Conservation (phyloP, 176 grass and related monocot species). For the Ananas comosus region DNA sequence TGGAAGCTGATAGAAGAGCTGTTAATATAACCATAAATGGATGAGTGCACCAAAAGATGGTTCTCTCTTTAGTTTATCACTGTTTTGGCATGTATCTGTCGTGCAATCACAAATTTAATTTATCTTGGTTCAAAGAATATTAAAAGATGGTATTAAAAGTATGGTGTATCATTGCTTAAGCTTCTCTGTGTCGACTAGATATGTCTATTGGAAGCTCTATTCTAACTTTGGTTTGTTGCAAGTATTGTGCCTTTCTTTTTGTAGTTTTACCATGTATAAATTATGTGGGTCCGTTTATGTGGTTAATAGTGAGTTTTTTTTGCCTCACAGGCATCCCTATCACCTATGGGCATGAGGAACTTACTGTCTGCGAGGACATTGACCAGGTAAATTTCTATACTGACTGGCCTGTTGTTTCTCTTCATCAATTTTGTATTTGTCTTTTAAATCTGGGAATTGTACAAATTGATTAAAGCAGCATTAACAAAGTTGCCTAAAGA, state of each 20-base stretch:
- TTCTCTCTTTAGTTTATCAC: not conserved
- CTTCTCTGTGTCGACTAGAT: conserved; percentile 66
- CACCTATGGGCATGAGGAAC: conserved; percentile 99
- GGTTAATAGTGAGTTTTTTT: not conserved
- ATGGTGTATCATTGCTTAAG: not conserved
- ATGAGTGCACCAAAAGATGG: conserved; percentile 14
- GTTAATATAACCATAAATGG: conserved; percentile 99
- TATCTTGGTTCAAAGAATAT: not conserved
- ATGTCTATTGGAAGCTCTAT: conserved; percentile 88
- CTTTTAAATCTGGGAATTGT: not conserved
- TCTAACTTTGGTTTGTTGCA: conserved; percentile 97
- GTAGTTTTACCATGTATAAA: too few species aligned
- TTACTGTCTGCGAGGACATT: conserved; percentile 92
- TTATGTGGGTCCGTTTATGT: too few species aligned
- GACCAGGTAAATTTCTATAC: conserved; percentile 58
- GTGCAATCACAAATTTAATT: too few species aligned
- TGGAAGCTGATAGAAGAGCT: conserved; percentile 96
- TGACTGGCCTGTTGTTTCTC: conserved; percentile 2
- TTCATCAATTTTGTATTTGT: conserved; percentile 1
- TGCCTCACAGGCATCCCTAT: conserved; percentile 54
- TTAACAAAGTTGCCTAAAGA: too few species aligned
- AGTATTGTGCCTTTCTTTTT: conserved; percentile 9
- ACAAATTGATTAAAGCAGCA: conserved; percentile 8
- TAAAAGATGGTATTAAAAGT: not conserved
- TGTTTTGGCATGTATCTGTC: not conserved